Percentiles rank a stretch among this genome's conserved stretches.
Conservation (phyloP, 345 rosid species). For the Rhodomyrtus tomentosa region DNA sequence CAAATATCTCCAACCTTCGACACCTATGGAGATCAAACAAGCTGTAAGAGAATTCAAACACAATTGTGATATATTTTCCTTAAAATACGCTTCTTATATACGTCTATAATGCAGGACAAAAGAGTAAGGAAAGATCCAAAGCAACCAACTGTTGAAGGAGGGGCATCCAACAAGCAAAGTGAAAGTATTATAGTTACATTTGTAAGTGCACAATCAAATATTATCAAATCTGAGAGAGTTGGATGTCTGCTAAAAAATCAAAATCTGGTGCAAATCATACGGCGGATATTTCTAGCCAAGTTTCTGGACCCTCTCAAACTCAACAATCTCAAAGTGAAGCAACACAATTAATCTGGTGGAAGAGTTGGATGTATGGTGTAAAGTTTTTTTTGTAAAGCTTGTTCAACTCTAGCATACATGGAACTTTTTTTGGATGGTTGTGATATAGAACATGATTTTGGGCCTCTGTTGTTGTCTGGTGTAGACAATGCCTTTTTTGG, state of each 20-base stretch:
- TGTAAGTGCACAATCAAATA: neutral
- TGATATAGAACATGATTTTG: too few species aligned
- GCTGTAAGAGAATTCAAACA: neutral
- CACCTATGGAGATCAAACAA: neutral
- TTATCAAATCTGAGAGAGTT: neutral
- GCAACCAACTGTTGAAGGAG: neutral
- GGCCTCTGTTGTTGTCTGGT: too few species aligned
- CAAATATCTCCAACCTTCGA: fast-evolving
- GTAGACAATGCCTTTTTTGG: too few species aligned
- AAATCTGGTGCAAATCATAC: too few species aligned
- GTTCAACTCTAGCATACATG: too few species aligned
- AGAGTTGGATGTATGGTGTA: too few species aligned
- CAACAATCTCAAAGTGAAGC: too few species aligned
- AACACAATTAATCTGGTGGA: too few species aligned
- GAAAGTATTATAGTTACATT: neutral
- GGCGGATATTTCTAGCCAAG: too few species aligned
- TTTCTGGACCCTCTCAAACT: too few species aligned
- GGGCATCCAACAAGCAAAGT: neutral
- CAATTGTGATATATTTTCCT: neutral
- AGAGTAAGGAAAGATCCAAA: neutral
- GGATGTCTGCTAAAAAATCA: neutral
- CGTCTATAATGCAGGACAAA: neutral
- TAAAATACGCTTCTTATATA: neutral
- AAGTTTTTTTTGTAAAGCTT: too few species aligned
- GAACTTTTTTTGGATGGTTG: too few species aligned